These are phyloP conservation scores for Solanum bulbocastanum DNA, from an alignment of 257 asterid species.

Conservation along the genomic window DNA sequence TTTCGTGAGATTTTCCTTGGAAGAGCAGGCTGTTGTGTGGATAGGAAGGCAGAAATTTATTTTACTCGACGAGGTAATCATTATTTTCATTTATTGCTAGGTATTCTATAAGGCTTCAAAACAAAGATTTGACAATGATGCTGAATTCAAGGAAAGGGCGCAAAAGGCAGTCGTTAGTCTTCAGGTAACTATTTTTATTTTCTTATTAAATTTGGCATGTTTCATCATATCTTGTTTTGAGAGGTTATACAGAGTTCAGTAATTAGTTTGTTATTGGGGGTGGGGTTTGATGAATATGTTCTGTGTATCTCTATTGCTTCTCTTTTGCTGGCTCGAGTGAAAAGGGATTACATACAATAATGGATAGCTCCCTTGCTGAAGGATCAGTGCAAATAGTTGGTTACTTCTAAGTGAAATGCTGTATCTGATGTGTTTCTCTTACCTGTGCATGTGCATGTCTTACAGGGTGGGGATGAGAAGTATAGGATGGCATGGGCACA, in stretches of 20 bases:
- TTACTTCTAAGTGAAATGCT: background rate
- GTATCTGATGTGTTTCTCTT: background rate
- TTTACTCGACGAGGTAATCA: background rate
- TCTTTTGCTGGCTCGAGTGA: background rate
- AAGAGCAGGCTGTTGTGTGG: background rate
- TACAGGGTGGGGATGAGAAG: constrained; percentile 73
- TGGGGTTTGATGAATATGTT: background rate
- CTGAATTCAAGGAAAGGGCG: constrained; percentile 79
- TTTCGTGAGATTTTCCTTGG: background rate
- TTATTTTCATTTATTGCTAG: constrained; percentile 16
- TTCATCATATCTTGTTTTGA: background rate
- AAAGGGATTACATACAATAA: background rate
- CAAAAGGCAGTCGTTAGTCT: constrained; percentile 89
- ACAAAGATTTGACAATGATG: constrained; percentile 66
- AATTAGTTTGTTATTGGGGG: background rate
- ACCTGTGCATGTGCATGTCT: background rate
- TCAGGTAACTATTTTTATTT: constrained; percentile 43
- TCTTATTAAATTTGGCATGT: background rate
- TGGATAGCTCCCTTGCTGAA: background rate
- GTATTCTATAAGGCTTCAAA: constrained; percentile 84
- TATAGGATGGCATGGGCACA: constrained; percentile 75
- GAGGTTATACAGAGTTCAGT: background rate
- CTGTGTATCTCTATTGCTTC: background rate
- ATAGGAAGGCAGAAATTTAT: background rate
- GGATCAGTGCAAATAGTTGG: background rate